Conservation (phyloP, 75 land plant genomes). For the Selaginella tamariscina region DNA sequence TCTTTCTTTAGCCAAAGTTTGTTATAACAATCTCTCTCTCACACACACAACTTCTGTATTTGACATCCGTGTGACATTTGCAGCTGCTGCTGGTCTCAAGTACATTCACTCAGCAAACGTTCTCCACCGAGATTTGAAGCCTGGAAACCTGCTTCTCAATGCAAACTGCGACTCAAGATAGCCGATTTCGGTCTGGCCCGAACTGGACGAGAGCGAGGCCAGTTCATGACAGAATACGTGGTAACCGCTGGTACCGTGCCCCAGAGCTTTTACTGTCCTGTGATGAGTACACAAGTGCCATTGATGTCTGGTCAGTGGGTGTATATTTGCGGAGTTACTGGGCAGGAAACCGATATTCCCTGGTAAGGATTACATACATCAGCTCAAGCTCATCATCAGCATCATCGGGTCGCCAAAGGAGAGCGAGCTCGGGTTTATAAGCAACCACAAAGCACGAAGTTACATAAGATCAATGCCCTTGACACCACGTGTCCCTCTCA, state of each 20-base stretch:
- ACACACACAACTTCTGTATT: conserved; percentile 36
- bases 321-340: conserved; percentile 88
- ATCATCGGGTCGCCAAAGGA: conserved; percentile 69
- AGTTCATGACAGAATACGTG: conserved; percentile 27
- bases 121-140: conserved; percentile 34
- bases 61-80: not conserved
- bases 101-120: conserved; percentile 33
- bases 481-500: conserved; percentile 38
- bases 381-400: conserved; percentile 62
- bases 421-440: conserved; percentile 57
- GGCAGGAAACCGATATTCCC: conserved; percentile 22
- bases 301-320: conserved; percentile 98
- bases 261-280: conserved; percentile 29
- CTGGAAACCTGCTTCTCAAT: conserved; percentile 21
- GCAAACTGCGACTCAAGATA: conserved; percentile 29
- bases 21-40: not conserved
- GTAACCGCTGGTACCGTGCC: conserved; percentile 34
- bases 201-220: conserved; percentile 15
- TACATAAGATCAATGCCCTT: conserved; percentile 51
- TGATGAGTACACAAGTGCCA: conserved; percentile 60
- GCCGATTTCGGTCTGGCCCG: conserved; percentile 31
- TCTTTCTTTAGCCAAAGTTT: not conserved
- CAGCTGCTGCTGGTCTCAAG: conserved; percentile 76
- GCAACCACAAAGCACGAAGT: conserved; percentile 50
- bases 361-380: conserved; percentile 69